Base-by-base conservation (phyloP, 805 yeast genomes). In the Peterozyma xylosa region DNA sequence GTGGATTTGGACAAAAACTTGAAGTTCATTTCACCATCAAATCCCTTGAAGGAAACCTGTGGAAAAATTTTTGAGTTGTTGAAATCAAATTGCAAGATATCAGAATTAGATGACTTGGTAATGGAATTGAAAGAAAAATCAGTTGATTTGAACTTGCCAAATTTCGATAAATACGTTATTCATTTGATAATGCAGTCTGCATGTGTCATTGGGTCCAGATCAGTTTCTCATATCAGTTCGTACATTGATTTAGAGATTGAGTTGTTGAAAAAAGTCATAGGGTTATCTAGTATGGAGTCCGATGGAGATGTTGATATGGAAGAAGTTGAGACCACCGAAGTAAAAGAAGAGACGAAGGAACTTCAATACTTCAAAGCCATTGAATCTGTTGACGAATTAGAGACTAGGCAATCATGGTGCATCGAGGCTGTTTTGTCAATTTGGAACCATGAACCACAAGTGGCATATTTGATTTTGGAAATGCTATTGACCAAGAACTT, bases 131-230 rank as follows among this genome's bases (percentile, higher is more conserved):
- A 51, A 35, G 48, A 51, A 14, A 46, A 45, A 21, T 49, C 58
- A 27, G 43, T 48, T 2, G 46, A 42, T 14, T 51, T 45, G 3
- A 43, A 42, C 1, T 39, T 35, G 11, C 38, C 58, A 1, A 60
- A 67, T 37, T 52, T 67, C 36, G 66, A 67, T 21, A 62, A 64
- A 52, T 70, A 82, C 43, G 59, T 82, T 33, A 67, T 85, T 14
- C 76, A 82, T 29, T 63, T 86, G 13, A 62, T 88, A 11, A 71
- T 82, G 53, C 91, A 86, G 55, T 70, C 83, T 0, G 71, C 87
- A 42, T 84, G 91, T 38, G 81, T 81, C 52, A 81, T 88, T 46
- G 97, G 98, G 11, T 82, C 88, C 39, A 75, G 97, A 57, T 90
- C 97, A 0, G 73, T 90, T 37, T 86, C 91, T 0, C 89, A 84